Evolutionary conservation across 164 flowering plant genomes (phyloP), one percentile per base, ranked within the genome.

Genomic region (Amborella trichopoda): DNA sequence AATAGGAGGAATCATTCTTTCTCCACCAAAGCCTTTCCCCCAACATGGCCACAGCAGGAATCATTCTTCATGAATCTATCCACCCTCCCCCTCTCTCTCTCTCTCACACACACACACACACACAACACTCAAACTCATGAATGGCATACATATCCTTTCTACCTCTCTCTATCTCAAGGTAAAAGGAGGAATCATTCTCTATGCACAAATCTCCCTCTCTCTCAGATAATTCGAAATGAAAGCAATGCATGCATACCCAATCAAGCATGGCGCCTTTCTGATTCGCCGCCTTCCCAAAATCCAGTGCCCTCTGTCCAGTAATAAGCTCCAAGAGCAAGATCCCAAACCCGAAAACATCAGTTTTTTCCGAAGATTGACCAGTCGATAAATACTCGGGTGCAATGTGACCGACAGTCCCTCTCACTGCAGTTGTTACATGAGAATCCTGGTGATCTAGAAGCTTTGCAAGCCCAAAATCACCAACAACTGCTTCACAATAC

Each of bases 391-490:
- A 88, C 62, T 88, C 96, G 0, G 96, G 96, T 5, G 96, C 96
- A 38, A 88, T 88, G 58, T 88, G 96, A 3, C 94, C 96, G 6
- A 84, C 86, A 2, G 96, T 88, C 23, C 96, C 96, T 21, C 96
- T 75, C 13, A 88, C 96, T 18, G 91, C 96, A 28, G 96, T 88
- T 18, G 96, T 88, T 40, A 88, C 94, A 60, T 88, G 97, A 21
- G 97, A 88, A 39, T 88, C 89, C 11, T 65, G 71, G 51, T 88
- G 97, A 53, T 88, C 91, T 26, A 88, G 81, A 17, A 88, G 83
- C 77, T 88, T 88, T 2, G 97, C 97, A 22, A 88, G 89, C 38
- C 97, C 97, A 56, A 88, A 88, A 40, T 88, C 97, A 26, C 97
- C 97, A 2, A 88, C 91, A n/a, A 88, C 63, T 13, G 97, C 97